A percentile compares a stretch with the other conserved stretches of the same genome.
These are phyloP conservation scores for Penicillium antarcticum DNA, from an alignment of 495 filamentous ascomycete species.

Conservation along the genomic window DNA sequence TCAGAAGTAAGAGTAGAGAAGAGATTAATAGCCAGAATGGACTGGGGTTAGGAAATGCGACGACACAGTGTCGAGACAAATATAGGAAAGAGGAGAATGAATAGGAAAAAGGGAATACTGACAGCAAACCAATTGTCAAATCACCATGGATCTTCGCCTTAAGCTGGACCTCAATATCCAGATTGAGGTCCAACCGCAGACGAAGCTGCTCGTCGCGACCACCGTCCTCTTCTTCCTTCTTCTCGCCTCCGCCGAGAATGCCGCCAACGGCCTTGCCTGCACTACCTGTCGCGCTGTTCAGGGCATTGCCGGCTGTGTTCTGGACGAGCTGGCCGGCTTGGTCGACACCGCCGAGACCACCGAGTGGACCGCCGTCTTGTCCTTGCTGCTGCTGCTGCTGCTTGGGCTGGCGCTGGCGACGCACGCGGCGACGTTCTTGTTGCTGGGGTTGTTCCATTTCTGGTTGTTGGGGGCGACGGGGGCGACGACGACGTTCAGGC, in stretches of 20 bases:
- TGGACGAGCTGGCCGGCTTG: conserved; percentile 56
- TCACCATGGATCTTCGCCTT: conserved; percentile 94
- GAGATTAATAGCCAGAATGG: background rate
- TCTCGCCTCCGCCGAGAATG: conserved; percentile 35
- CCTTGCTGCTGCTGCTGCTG: conserved; percentile 26
- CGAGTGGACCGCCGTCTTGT: conserved; percentile 43
- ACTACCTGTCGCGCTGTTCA: conserved; percentile 53
- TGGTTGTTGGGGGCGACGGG: conserved; percentile 32
- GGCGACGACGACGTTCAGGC: conserved; percentile 27
- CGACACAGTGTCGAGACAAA: background rate
- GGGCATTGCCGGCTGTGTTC: conserved; percentile 61
- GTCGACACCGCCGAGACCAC: conserved; percentile 55
- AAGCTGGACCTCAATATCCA: conserved; percentile 85
- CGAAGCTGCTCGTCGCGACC: conserved; percentile 69
- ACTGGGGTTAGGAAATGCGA: background rate
- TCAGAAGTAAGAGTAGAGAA: background rate
- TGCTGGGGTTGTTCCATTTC: conserved; percentile 40
- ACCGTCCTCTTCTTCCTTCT: conserved; percentile 40
- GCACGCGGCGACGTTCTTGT: conserved; percentile 30
- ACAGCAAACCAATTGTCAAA: conserved; percentile 82
- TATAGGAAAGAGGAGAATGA: background rate
- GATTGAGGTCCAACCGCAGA: conserved; percentile 76
- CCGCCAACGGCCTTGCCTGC: conserved; percentile 59
- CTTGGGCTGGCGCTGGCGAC: conserved; percentile 22
- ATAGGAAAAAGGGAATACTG: conserved; percentile 37